Evolutionary conservation across 2,329 filamentous ascomycete species (phyloP).

Genomic region (Aspergillus vadensis): DNA sequence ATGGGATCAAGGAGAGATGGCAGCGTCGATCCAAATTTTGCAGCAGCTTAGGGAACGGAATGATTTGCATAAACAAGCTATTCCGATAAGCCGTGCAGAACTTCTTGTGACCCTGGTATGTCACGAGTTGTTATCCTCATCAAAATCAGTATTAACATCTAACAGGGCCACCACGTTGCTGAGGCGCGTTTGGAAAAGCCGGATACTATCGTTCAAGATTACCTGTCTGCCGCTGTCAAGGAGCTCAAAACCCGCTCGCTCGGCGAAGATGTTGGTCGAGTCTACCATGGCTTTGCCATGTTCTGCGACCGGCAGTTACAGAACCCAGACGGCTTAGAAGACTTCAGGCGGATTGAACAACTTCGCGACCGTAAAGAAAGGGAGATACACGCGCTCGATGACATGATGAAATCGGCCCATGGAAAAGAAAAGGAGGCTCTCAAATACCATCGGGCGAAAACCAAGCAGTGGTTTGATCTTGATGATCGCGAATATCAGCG

Average conservation of each 20-base stretch:
- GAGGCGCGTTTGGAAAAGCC: constrained; percentile 89
- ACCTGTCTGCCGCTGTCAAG: constrained; percentile 79
- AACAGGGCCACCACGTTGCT: constrained; percentile 77
- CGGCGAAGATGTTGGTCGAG: constrained; percentile 76
- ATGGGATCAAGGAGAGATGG: constrained; percentile 92
- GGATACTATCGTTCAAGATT: constrained; percentile 82
- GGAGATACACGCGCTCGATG: constrained; percentile 74
- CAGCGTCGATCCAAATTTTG: constrained; percentile 84
- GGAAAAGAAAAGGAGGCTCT: constrained; percentile 59
- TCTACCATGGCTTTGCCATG: constrained; percentile 90
- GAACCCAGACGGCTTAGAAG: constrained; percentile 79
- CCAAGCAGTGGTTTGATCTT: constrained; percentile 86
- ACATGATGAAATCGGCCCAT: constrained; percentile 54
- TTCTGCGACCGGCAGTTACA: constrained; percentile 96
- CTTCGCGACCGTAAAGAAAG: constrained; percentile 77
- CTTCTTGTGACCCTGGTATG: constrained; percentile 77
- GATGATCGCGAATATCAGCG: constrained; percentile 85
- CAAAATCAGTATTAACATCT: constrained; percentile 8
- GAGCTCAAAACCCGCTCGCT: constrained; percentile 70
- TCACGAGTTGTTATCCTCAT: not conserved
- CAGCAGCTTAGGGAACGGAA: constrained; percentile 68
- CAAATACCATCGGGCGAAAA: constrained; percentile 65
- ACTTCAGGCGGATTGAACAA: constrained; percentile 77
- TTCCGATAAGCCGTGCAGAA: constrained; percentile 73
- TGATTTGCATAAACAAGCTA: constrained; percentile 67